These are phyloP conservation scores for Hemileccinum rubropunctum DNA, from an alignment of 768 basidiomycete species.

Conservation along the genomic window DNA sequence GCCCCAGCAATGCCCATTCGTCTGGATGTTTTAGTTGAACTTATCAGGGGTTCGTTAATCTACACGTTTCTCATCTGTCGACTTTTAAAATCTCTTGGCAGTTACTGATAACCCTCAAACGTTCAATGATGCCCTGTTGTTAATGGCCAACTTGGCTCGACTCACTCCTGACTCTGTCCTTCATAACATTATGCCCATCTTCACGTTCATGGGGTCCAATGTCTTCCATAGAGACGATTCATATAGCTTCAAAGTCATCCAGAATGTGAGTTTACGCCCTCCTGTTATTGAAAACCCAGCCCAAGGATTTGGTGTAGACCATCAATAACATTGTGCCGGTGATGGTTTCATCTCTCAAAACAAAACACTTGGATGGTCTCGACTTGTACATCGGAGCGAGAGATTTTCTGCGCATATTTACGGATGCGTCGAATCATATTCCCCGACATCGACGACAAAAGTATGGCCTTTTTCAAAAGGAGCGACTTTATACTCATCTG, in stretches of 20 bases:
- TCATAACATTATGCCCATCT: conserved; percentile 95
- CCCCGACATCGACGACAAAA: conserved; percentile 90
- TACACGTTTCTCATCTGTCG: not conserved
- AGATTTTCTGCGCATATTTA: conserved; percentile 88
- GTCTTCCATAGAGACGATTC: conserved; percentile 95
- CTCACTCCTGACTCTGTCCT: conserved; percentile 89
- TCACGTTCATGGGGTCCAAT: conserved; percentile 99
- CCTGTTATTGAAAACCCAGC: not conserved
- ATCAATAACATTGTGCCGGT: conserved; percentile 93
- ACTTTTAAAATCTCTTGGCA: conserved; percentile 26
- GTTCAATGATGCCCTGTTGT: conserved; percentile 85
- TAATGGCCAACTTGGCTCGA: conserved; percentile 81
- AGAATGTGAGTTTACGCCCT: conserved; percentile 55
- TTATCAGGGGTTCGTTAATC: conserved; percentile 63
- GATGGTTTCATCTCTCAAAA: conserved; percentile 77
- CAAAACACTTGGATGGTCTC: conserved; percentile 48
- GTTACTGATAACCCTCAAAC: conserved; percentile 92
- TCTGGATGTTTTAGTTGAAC: conserved; percentile 82
- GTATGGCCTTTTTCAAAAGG: conserved; percentile 41
- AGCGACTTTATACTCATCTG: conserved; percentile 2
- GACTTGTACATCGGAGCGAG: conserved; percentile 67
- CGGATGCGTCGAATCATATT: conserved; percentile 88
- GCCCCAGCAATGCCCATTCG: conserved; percentile 60
- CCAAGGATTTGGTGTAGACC: conserved; percentile 50
- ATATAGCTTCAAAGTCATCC: conserved; percentile 93